These are phyloP conservation scores for Neurospora sp. DNA, from an alignment of 495 filamentous ascomycete species.

Conservation along the genomic window DNA sequence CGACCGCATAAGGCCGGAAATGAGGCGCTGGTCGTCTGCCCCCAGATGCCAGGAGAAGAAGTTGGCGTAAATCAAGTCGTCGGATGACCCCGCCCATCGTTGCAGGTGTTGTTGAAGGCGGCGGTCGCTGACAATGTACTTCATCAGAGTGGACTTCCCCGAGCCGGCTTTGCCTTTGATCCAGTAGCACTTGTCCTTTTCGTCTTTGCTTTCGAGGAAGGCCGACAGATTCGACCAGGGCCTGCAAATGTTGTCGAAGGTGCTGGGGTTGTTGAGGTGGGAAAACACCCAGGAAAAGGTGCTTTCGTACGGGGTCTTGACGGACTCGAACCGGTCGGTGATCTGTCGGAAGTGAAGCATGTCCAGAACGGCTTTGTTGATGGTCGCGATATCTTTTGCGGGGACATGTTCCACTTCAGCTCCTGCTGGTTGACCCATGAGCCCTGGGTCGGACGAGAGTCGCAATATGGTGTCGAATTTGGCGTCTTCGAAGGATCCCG, in stretches of 20 bases:
- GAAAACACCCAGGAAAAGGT: neutral
- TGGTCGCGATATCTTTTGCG: neutral
- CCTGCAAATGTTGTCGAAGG: neutral
- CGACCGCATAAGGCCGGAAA: neutral
- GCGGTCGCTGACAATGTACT: neutral
- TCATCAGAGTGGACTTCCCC: neutral
- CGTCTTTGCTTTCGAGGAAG: neutral
- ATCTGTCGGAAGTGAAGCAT: neutral
- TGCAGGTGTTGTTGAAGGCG: neutral
- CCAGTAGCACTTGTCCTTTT: neutral
- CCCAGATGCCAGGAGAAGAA: neutral
- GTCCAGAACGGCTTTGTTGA: neutral
- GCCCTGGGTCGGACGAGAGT: neutral
- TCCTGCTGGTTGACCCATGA: neutral
- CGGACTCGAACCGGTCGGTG: neutral
- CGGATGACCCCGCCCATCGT: neutral
- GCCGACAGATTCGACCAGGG: neutral
- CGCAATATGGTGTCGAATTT: neutral
- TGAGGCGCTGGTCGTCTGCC: neutral
- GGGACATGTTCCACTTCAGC: neutral
- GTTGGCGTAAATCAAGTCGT: neutral
- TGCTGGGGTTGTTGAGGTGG: neutral
- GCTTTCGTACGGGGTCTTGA: neutral
- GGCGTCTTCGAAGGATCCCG: neutral
- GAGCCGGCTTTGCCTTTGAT: neutral